phyloP scores from a whole-genome alignment of 2,329 filamentous ascomycete species.

The Penicillium digitatum region DNA sequence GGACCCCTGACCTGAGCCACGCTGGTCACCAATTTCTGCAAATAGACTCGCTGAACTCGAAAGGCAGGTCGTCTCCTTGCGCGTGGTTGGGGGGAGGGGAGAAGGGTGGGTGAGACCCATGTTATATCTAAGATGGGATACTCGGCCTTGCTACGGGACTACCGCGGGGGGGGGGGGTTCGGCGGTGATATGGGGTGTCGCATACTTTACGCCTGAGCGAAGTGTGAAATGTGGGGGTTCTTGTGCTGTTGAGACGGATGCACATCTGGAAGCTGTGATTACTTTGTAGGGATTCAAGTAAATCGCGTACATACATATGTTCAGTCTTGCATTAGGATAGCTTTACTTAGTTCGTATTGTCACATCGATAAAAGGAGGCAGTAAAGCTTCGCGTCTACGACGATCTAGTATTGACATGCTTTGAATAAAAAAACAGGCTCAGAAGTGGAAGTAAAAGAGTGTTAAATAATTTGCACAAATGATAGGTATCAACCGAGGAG shows the following conservation, averaged over 20 bases:
- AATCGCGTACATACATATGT: not conserved
- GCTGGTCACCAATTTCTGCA: not conserved
- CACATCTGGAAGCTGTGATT: not conserved
- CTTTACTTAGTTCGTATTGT: not conserved
- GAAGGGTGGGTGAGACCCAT: no score
- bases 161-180: not conserved
- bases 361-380: not conserved
- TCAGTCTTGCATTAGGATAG: not conserved
- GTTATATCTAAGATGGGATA: not conserved
- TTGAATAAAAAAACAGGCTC: not conserved
- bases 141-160: not conserved
- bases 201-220: not conserved
- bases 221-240: not conserved
- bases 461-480: not conserved
- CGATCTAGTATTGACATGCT: not conserved
- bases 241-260: not conserved
- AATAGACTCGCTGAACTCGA: not conserved
- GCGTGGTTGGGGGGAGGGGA: not conserved
- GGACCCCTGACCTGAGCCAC: not conserved
- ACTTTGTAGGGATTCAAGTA: not conserved
- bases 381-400: not conserved
- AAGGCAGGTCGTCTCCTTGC: not conserved
- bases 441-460: not conserved
- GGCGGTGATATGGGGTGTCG: not conserved
- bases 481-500: conserved; percentile 7